phyloP scores from a whole-genome alignment of 2,329 filamentous ascomycete species.

The Anisogramma anomala region DNA sequence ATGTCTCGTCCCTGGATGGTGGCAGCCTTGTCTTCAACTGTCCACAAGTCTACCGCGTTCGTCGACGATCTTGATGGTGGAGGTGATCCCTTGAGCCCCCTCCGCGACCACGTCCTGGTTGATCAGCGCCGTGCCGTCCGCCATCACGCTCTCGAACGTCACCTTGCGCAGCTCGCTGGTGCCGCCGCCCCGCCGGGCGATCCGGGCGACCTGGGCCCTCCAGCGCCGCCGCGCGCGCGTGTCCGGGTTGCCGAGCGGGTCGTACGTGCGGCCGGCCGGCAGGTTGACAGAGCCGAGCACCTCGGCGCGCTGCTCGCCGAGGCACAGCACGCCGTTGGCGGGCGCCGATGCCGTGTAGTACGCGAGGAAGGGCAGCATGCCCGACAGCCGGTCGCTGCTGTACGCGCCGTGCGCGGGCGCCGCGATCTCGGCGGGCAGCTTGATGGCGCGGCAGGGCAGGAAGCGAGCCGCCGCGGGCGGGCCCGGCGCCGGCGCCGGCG shows the following conservation, averaged over 20 bases:
- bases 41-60: not conserved
- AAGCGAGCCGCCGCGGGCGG: not conserved
- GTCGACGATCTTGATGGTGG: not conserved
- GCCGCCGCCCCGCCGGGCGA: constrained; percentile 5
- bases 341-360: constrained; percentile 32
- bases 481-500: constrained; percentile 17
- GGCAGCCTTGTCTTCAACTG: not conserved
- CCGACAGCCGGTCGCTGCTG: constrained; percentile 25
- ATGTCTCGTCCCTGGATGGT: not conserved
- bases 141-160: constrained; percentile 16
- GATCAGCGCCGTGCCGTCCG: constrained; percentile 5
- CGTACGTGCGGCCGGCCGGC: constrained; percentile 24
- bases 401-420: not conserved
- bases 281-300: constrained; percentile 30
- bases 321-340: constrained; percentile 24
- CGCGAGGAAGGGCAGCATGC: constrained; percentile 30
- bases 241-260: too few relatives aligned
- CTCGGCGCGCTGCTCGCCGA: constrained; percentile 32
- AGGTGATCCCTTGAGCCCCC: not conserved
- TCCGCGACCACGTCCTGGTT: constrained; percentile 14
- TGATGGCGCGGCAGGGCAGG: constrained; percentile 11
- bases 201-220: not conserved
- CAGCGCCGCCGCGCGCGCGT: too few relatives aligned
- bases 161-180: constrained; percentile 5
- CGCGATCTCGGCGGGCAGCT: constrained; percentile 13